A percentile compares a stretch with the other conserved stretches of the same genome.
Conservation (phyloP, 768 basidiomycete species). For the Leucogyrophana mollusca region DNA sequence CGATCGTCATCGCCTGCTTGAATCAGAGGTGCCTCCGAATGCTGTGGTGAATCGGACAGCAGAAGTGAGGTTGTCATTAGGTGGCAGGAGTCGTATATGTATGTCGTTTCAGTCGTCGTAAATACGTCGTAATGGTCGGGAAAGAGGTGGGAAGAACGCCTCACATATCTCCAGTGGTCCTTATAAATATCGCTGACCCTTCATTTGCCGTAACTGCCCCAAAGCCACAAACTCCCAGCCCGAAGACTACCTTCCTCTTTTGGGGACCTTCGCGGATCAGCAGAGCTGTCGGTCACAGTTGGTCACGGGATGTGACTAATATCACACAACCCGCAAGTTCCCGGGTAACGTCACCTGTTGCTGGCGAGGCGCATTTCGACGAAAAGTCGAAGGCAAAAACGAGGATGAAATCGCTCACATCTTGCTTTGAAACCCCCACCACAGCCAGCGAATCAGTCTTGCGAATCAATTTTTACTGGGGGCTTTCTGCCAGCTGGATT, state of each 20-base stretch:
- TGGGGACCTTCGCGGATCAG: conserved; percentile 18
- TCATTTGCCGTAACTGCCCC: conserved; percentile 21
- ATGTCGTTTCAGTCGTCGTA: conserved; percentile 10
- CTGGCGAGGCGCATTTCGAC: conserved; percentile 19
- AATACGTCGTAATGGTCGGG: conserved; percentile 8
- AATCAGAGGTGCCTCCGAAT: conserved; percentile 2
- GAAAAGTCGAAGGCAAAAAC: conserved; percentile 17
- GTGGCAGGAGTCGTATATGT: not conserved
- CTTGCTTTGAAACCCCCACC: conserved; percentile 35
- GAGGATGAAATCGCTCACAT: conserved; percentile 21
- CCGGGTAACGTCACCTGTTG: conserved; percentile 17
- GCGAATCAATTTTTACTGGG: conserved; percentile 5
- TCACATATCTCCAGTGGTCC: not conserved
- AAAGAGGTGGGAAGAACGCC: not conserved
- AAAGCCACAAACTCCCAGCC: not conserved
- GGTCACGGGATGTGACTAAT: conserved; percentile 18
- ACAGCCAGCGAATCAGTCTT: conserved; percentile 11
- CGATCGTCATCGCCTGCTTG: conserved; percentile 6
- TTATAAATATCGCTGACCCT: conserved; percentile 14
- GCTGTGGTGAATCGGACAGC: conserved; percentile 18
- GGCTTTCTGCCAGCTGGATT: conserved; percentile 3
- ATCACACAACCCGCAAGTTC: conserved; percentile 21
- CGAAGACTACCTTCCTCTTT: conserved; percentile 19
- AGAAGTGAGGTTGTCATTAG: conserved; percentile 19
- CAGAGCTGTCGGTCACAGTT: too few relatives aligned